Evolutionary conservation across 2,329 filamentous ascomycete genomes (phyloP).

Genomic region (Calonectria pseudoturangicola): DNA sequence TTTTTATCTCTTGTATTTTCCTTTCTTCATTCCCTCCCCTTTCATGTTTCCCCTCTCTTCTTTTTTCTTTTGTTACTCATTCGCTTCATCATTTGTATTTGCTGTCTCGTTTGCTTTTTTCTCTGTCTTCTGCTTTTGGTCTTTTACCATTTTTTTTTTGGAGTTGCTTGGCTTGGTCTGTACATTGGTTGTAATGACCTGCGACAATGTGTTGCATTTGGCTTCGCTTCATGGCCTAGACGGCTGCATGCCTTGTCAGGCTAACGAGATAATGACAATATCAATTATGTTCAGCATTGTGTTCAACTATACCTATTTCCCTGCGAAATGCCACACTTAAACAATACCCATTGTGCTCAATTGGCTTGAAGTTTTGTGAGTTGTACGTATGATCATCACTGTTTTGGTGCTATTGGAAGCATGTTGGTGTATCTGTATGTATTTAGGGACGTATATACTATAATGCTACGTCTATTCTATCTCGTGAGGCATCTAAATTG

Average conservation of each 20-base stretch:
- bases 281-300: not conserved
- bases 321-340: not conserved
- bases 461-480: not conserved
- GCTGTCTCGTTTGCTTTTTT: constrained; percentile 3
- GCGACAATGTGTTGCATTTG: constrained; percentile 21
- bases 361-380: not conserved
- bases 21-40: constrained; percentile 25
- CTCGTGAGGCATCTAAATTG: not conserved
- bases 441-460: too few species aligned
- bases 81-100: constrained; percentile 25
- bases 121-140: not conserved
- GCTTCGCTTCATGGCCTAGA: constrained; percentile 22
- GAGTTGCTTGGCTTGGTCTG: constrained; percentile 40
- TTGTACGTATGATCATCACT: too few species aligned
- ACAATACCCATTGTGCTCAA: not conserved
- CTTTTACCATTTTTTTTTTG: not conserved
- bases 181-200: constrained; percentile 50
- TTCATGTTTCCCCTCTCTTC: constrained; percentile 13
- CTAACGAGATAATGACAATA: constrained; percentile 1
- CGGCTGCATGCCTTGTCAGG: not conserved
- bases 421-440: not conserved
- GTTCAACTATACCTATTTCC: not conserved
- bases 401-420: not conserved
- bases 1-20: constrained; percentile 35
- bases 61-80: constrained; percentile 34